phyloP scores from a whole-genome alignment of 495 filamentous ascomycete genomes.

The Geoglossum glabrum region DNA sequence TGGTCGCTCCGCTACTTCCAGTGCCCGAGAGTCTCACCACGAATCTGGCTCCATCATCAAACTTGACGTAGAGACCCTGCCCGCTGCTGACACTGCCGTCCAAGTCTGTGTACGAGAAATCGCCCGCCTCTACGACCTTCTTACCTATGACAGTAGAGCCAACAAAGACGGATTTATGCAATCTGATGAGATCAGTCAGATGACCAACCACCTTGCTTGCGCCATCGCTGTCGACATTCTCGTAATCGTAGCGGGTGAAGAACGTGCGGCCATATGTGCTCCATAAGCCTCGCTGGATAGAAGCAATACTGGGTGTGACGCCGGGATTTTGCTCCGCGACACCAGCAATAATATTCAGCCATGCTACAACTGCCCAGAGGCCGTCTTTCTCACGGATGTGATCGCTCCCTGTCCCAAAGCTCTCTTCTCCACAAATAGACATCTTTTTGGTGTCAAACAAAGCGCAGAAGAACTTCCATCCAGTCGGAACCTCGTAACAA shows the following conservation, averaged over 20 bases:
- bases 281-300: constrained; percentile 97
- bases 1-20: constrained; percentile 84
- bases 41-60: constrained; percentile 84
- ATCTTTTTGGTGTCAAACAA: constrained; percentile 94
- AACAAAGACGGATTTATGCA: constrained; percentile 47
- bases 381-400: constrained; percentile 99
- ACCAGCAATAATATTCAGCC: constrained; percentile 96
- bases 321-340: constrained; percentile 61
- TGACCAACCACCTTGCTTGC: constrained; percentile 73
- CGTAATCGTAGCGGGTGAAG: constrained; percentile 98
- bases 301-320: constrained; percentile 66
- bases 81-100: constrained; percentile 89
- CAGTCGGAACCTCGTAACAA: constrained; percentile 92
- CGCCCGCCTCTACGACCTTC: constrained; percentile 73
- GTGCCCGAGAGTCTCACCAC: constrained; percentile 89
- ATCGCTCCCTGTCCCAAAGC: constrained; percentile 95
- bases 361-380: constrained; percentile 89
- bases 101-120: constrained; percentile 93
- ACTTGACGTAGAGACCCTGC: constrained; percentile 88
- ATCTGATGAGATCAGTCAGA: constrained; percentile 42
- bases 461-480: constrained; percentile 99
- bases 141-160: constrained; percentile 62
- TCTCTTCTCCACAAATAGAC: constrained; percentile 96
- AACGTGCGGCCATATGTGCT: constrained; percentile 88
- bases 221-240: constrained; percentile 75